phyloP scores from a whole-genome alignment of 495 filamentous ascomycete species.

The Parathielavia appendiculata region DNA sequence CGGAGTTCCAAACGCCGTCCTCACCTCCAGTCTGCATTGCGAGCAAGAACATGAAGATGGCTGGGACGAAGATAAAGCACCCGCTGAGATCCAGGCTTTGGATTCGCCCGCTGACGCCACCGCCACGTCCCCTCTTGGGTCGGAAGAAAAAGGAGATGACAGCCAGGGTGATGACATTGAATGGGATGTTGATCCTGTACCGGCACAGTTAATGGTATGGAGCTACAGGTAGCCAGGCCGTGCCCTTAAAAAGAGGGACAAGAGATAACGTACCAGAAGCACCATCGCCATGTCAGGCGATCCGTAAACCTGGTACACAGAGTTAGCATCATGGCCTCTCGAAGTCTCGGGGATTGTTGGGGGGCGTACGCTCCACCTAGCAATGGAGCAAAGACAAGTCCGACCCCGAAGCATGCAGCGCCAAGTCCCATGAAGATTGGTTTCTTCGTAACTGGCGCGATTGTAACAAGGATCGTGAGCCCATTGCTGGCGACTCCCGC shows the following conservation, averaged over 20 bases:
- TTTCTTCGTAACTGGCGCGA: background rate
- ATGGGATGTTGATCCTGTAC: conserved; percentile 14
- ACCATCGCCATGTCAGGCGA: conserved; percentile 60
- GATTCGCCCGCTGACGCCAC: conserved; percentile 12
- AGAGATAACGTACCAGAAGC: conserved; percentile 46
- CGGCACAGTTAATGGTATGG: background rate
- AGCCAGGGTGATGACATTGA: conserved; percentile 11
- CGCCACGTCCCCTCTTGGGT: background rate
- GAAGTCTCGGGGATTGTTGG: too few relatives aligned
- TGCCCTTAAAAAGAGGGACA: too few relatives aligned
- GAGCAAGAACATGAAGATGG: conserved; percentile 45
- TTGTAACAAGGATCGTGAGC: conserved; percentile 15
- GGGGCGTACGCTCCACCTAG: conserved; percentile 16
- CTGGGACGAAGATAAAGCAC: conserved; percentile 30
- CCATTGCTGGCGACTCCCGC: conserved; percentile 20
- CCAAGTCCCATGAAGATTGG: conserved; percentile 14
- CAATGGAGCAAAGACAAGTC: conserved; percentile 39
- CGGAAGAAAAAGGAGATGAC: conserved; percentile 10
- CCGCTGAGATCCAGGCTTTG: conserved; percentile 30
- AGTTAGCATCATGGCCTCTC: too few relatives aligned
- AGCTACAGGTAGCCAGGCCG: too few relatives aligned
- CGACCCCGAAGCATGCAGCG: conserved; percentile 26
- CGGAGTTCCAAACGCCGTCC: conserved; percentile 41
- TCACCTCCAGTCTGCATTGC: conserved; percentile 49
- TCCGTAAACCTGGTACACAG: too few relatives aligned